Evolutionary conservation across 2,329 filamentous ascomycete species (phyloP), one percentile per base, ranked within the genome.

Genomic region (Chaetomiaceae sp.): DNA sequence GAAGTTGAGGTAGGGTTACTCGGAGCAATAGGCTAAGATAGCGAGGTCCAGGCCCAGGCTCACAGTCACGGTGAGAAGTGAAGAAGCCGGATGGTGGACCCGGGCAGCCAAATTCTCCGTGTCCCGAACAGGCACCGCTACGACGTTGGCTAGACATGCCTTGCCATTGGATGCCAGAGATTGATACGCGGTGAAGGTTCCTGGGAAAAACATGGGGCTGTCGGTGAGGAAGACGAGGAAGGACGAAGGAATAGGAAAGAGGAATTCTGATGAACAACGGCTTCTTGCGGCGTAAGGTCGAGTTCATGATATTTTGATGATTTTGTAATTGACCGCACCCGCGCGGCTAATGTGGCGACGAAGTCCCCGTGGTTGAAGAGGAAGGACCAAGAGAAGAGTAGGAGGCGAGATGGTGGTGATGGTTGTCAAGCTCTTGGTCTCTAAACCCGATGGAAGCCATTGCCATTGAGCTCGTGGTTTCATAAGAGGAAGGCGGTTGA

Each of bases 1-100:
- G 33, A 39, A 27, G 48, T 44, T 16, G 16, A 55, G 46, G 53
- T 55, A 55, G 50, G 54, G 54, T 55, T 55, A 39, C 54, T 34
- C 25, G 20, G 13, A 40, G 33, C 31, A 51, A 53, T 44, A 55
- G 50, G 50, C 54, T 55, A 55, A 55, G 50, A 17, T 46, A 42
- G n/a, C 35, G 30, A 17, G 42, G 19, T 37, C 25, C 25, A n/a
- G n/a, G 19, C 39, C 35, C 43, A 43, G 39, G 42, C 37, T 41
- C 17, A 17, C 35, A 37, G 33, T 20, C 14, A 17, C 17, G 23
- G 19, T 12, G 23, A 13, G 16, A 21, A 34, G 34, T 20, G 25
- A 21, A 16, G 41, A 21, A 16, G 41, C 14, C 30, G 34, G 37
- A 27, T 27, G 25, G 27, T 14, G 41, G 38, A 44, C 34, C 42